Percentiles rank a stretch among this genome's conserved stretches.
These are phyloP conservation scores for Pseudozyma hubeiensis DNA, from an alignment of 1,284 basidiomycete genomes.

Conservation along the genomic window DNA sequence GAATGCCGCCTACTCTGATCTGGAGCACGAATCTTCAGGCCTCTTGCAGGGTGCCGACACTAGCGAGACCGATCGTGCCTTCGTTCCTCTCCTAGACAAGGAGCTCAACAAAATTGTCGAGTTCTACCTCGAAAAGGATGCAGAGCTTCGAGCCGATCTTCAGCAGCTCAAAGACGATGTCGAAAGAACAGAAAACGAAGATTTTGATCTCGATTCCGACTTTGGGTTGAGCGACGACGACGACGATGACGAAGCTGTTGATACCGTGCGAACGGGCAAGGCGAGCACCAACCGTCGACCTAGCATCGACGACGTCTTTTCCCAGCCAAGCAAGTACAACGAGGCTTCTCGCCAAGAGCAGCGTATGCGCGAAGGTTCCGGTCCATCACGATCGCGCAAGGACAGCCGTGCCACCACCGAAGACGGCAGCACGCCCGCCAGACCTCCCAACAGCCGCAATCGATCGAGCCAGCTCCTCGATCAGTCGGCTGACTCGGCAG, in stretches of 20 bases:
- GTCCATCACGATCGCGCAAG: conserved; percentile 37
- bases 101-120: conserved; percentile 84
- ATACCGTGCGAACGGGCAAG: conserved; percentile 50
- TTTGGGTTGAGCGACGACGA: conserved; percentile 72
- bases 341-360: conserved; percentile 49
- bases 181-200: conserved; percentile 56
- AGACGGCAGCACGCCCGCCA: conserved; percentile 13
- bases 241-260: conserved; percentile 70
- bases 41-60: conserved; percentile 43
- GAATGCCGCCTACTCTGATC: conserved; percentile 33
- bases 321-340: conserved; percentile 50
- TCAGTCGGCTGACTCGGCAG: conserved; percentile 22
- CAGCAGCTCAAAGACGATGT: conserved; percentile 54
- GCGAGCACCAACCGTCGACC: conserved; percentile 42
- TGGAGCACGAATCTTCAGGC: conserved; percentile 62
- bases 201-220: conserved; percentile 75
- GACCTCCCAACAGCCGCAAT: conserved; percentile 27
- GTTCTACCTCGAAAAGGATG: conserved; percentile 78
- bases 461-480: conserved; percentile 47
- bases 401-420: conserved; percentile 38
- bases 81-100: conserved; percentile 76
- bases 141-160: conserved; percentile 71
- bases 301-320: conserved; percentile 60
- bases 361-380: conserved; percentile 42
- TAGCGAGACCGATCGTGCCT: conserved; percentile 60